Percentiles rank a stretch among this genome's conserved stretches.
Evolutionary conservation across 1,139 yeast species (phyloP).

Genomic region (Blastobotrys ciferrii): DNA sequence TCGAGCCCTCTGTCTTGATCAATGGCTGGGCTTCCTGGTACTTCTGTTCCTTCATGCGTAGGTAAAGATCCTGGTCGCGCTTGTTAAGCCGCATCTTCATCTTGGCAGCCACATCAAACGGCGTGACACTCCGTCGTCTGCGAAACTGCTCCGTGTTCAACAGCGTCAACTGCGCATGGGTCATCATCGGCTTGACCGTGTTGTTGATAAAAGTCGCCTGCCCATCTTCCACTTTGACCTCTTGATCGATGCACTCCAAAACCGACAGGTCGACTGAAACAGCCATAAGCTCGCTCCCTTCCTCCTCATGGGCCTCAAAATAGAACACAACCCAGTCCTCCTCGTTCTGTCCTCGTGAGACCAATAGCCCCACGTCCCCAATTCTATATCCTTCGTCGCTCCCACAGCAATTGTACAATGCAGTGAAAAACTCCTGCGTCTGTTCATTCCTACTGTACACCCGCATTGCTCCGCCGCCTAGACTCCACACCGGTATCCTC

Average conservation of each 20-base stretch:
- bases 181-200: too few relatives aligned
- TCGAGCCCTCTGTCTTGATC: background rate
- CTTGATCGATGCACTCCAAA: background rate
- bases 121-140: background rate
- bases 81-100: slow-evolving; percentile 12
- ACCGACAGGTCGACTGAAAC: slow-evolving; percentile 2
- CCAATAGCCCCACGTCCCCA: slow-evolving; percentile 12
- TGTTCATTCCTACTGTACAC: slow-evolving; percentile 23
- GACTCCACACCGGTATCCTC: slow-evolving; percentile 28
- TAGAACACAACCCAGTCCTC: slow-evolving; percentile 10
- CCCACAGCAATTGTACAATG: slow-evolving; percentile 21
- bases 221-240: slow-evolving; percentile 12
- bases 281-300: slow-evolving; percentile 3
- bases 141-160: slow-evolving; percentile 4
- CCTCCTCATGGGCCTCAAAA: slow-evolving; percentile 1
- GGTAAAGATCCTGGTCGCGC: slow-evolving; percentile 8
- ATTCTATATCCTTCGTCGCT: slow-evolving; percentile 10
- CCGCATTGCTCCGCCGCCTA: slow-evolving; percentile 26
- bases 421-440: slow-evolving; percentile 25
- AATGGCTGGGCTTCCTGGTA: background rate
- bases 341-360: background rate
- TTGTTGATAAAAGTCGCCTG: slow-evolving; percentile 3
- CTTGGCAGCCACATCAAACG: slow-evolving; percentile 11
- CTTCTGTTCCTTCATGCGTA: slow-evolving; percentile 16
- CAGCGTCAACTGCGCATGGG: slow-evolving; percentile 4